These are phyloP conservation scores for Candida multigemmis DNA, from an alignment of 805 yeast species.

Conservation along the genomic window DNA sequence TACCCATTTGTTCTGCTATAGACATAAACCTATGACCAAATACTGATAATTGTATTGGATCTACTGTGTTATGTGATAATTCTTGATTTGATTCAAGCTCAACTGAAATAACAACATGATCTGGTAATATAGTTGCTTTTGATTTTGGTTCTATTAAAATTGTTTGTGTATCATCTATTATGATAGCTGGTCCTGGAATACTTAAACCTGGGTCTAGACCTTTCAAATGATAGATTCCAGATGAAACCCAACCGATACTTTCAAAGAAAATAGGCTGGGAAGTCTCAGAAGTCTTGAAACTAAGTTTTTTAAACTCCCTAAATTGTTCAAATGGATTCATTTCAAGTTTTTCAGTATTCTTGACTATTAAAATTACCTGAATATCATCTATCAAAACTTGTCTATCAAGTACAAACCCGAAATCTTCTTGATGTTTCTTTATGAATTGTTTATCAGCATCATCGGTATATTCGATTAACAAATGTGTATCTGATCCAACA, in stretches of 20 bases:
- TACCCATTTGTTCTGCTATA: conserved; percentile 35
- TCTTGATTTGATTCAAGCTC: conserved; percentile 13
- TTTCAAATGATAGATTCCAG: conserved; percentile 13
- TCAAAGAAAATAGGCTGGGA: conserved; percentile 15
- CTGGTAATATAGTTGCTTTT: conserved; percentile 15
- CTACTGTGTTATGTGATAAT: conserved; percentile 16
- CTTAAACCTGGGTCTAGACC: conserved; percentile 11
- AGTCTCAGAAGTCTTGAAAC: background rate
- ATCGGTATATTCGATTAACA: conserved; percentile 58
- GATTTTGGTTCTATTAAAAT: conserved; percentile 23
- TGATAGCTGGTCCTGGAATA: conserved; percentile 21
- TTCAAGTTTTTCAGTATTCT: conserved; percentile 34
- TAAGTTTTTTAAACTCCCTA: conserved; percentile 3
- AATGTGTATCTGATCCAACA: conserved; percentile 81
- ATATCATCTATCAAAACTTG: conserved; percentile 28
- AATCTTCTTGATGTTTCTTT: conserved; percentile 20
- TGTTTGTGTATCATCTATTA: conserved; percentile 26
- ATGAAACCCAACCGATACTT: conserved; percentile 17
- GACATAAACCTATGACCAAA: conserved; percentile 35
- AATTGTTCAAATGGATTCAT: conserved; percentile 46
- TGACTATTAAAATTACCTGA: conserved; percentile 49
- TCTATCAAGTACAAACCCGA: conserved; percentile 28
- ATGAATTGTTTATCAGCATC: conserved; percentile 16
- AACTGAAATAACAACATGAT: conserved; percentile 22
- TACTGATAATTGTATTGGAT: conserved; percentile 30